Conservation (phyloP, 78 protist genomes). For the Blattamonas nauphoetae region DNA sequence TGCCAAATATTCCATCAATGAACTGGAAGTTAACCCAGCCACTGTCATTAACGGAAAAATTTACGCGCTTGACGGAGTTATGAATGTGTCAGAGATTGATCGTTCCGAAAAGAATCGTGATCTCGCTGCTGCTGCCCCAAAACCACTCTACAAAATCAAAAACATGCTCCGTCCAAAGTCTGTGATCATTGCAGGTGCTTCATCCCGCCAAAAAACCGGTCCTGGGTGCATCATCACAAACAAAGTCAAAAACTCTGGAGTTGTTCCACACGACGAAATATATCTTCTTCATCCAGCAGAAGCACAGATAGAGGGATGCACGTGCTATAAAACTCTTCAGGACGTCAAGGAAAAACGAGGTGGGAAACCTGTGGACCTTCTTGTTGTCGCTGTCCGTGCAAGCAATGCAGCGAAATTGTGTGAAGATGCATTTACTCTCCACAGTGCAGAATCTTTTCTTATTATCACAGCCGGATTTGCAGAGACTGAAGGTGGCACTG, state of each 20-base stretch:
- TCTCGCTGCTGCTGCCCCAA: too few relatives aligned
- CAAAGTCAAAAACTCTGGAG: background rate
- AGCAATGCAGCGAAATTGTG: background rate
- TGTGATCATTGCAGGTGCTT: constrained; percentile 24
- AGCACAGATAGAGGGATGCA: background rate
- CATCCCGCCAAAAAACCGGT: background rate
- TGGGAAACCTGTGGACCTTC: constrained; percentile 26
- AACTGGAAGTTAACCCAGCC: constrained; percentile 28
- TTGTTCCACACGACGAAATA: background rate
- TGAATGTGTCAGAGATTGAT: background rate
- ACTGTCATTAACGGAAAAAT: constrained; percentile 6
- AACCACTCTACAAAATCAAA: constrained; percentile 20
- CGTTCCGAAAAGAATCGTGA: background rate
- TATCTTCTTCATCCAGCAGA: constrained; percentile 13
- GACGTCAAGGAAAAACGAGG: background rate
- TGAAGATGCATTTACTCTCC: background rate
- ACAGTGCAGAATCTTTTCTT: constrained; percentile 19
- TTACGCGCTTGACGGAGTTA: constrained; percentile 27
- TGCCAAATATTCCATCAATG: background rate
- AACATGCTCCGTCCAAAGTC: constrained; percentile 13
- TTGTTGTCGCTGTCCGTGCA: constrained; percentile 35
- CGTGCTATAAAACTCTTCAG: background rate
- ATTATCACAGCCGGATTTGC: constrained; percentile 35
- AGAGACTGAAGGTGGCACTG: constrained; percentile 28
- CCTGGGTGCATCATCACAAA: constrained; percentile 8